These are phyloP conservation scores for Spencermartinsiella europaea DNA, from an alignment of 805 yeast genomes.

Conservation along the genomic window DNA sequence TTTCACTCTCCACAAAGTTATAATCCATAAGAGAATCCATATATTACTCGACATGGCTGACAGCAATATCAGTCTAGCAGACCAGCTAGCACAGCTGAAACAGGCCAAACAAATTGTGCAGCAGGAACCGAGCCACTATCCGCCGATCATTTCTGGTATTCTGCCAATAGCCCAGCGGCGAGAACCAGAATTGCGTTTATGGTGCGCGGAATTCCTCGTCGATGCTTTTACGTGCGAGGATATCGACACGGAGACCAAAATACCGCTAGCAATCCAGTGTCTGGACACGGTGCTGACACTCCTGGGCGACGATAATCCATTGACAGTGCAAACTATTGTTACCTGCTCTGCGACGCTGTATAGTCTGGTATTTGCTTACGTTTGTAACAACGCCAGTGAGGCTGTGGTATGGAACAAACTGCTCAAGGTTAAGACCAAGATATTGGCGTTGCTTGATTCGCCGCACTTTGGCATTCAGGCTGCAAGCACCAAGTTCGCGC, in stretches of 20 bases:
- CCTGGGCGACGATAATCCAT: constrained; percentile 23
- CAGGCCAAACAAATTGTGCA: constrained; percentile 33
- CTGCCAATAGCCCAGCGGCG: constrained; percentile 33
- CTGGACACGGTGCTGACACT: constrained; percentile 26
- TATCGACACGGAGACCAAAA: constrained; percentile 21
- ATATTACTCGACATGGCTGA: too few species aligned
- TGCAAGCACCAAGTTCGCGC: constrained; percentile 69
- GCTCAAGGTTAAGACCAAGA: constrained; percentile 48
- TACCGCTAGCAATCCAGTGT: constrained; percentile 26
- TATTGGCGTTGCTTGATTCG: constrained; percentile 56
- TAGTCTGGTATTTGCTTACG: constrained; percentile 42
- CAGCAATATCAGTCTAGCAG: constrained; percentile 12
- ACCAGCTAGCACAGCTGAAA: constrained; percentile 32
- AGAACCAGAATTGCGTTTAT: constrained; percentile 29
- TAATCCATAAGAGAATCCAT: too few species aligned
- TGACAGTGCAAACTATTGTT: constrained; percentile 35
- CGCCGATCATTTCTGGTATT: constrained; percentile 34
- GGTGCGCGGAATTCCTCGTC: constrained; percentile 35
- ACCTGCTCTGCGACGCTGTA: constrained; percentile 41
- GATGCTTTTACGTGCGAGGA: constrained; percentile 33
- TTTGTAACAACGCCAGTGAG: constrained; percentile 33
- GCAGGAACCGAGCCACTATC: constrained; percentile 33
- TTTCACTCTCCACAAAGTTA: too few species aligned
- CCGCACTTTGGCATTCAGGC: constrained; percentile 48
- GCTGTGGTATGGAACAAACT: constrained; percentile 50